Conservation (phyloP, 192 early-diverging fungal genomes). For the Coemansia sp. region DNA sequence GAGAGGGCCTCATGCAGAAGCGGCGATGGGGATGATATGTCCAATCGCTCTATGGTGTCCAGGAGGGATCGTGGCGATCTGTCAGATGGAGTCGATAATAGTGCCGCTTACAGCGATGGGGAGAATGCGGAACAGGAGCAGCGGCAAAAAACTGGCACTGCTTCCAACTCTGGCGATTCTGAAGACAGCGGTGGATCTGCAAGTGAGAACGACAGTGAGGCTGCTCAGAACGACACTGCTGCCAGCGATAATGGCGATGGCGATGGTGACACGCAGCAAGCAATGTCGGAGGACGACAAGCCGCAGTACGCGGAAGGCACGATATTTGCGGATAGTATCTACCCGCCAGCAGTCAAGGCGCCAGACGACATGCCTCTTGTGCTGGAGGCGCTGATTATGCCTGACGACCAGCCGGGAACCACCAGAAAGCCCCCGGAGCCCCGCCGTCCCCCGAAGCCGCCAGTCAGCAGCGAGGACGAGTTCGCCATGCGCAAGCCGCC, state of each 20-base stretch:
- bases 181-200: background rate
- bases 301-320: conserved; percentile 43
- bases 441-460: conserved; percentile 9
- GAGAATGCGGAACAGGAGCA: background rate
- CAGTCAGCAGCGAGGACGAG: conserved; percentile 13
- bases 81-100: conserved; percentile 16
- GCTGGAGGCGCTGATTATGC: conserved; percentile 32
- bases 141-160: background rate
- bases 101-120: conserved; percentile 6
- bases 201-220: background rate
- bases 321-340: conserved; percentile 47
- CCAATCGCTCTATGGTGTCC: conserved; percentile 16
- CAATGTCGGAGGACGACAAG: background rate
- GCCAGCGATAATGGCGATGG: background rate
- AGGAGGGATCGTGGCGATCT: conserved; percentile 30
- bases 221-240: background rate
- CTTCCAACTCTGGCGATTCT: background rate
- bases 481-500: conserved; percentile 35
- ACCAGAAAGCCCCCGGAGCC: conserved; percentile 4
- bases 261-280: background rate
- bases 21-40: background rate
- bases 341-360: conserved; percentile 47
- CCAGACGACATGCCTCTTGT: conserved; percentile 38
- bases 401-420: background rate
- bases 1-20: conserved; percentile 4